A percentile compares a stretch with the other conserved stretches of the same genome.
phyloP scores from a whole-genome alignment of 371 early-diverging fungal species.

The Mucor irregularis region DNA sequence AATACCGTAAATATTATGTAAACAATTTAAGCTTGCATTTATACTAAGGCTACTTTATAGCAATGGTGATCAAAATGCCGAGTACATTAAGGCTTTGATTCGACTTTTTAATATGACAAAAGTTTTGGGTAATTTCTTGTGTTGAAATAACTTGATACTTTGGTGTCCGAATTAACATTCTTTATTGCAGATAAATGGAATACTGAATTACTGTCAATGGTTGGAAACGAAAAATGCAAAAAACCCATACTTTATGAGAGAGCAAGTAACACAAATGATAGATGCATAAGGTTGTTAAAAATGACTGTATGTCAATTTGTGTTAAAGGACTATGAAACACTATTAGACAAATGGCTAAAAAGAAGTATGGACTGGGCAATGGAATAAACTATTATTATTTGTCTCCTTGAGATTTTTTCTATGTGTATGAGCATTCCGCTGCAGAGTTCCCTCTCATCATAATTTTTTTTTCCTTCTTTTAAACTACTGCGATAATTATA shows the following conservation, averaged over 20 bases:
- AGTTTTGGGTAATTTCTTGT: constrained; percentile 27
- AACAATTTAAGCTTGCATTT: no score
- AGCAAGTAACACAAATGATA: neutral
- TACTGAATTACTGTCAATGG: neutral
- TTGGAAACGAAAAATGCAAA: neutral
- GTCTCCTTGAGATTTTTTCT: no score
- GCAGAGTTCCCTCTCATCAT: no score
- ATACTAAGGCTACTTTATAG: no score
- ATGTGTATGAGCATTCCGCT: no score
- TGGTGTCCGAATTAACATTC: neutral
- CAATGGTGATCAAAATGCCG: constrained; percentile 19
- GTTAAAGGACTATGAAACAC: constrained; percentile 34
- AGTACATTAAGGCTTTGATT: constrained; percentile 30
- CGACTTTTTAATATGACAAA: constrained; percentile 26
- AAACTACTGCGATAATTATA: no score
- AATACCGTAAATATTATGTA: neutral
- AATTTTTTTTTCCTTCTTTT: no score
- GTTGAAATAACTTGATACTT: neutral
- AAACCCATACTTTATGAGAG: neutral
- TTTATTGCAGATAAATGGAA: constrained; percentile 25
- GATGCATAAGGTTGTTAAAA: constrained; percentile 24
- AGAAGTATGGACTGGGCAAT: constrained; percentile 31
- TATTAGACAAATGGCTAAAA: constrained; percentile 44
- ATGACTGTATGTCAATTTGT: constrained; percentile 36
- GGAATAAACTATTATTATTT: no score